phyloP scores from a whole-genome alignment of 164 flowering plant species.

The Vitis riparia region DNA sequence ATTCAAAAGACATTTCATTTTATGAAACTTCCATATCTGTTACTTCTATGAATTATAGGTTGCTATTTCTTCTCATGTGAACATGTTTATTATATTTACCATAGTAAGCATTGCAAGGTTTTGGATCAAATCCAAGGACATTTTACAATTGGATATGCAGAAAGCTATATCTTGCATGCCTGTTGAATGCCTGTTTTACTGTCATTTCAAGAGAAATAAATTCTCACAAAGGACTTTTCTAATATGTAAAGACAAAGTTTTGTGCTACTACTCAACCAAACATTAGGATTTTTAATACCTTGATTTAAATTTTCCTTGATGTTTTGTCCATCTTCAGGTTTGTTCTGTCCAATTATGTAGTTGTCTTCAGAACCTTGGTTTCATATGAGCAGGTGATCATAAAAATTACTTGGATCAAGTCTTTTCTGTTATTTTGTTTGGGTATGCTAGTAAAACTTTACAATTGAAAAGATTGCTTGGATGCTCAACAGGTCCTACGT shows the following conservation, averaged over 20 bases:
- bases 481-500: conserved; percentile 65
- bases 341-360: conserved; percentile 80
- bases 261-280: not conserved
- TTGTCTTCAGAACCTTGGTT: conserved; percentile 67
- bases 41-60: too few species aligned
- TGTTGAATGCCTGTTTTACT: too few species aligned
- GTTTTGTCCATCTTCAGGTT: conserved; percentile 58
- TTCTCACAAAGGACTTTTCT: not conserved
- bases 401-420: not conserved
- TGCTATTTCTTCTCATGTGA: too few species aligned
- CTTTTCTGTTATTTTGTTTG: not conserved
- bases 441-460: conserved; percentile 11
- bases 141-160: too few species aligned
- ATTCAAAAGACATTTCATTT: too few species aligned
- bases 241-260: not conserved
- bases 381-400: conserved; percentile 81
- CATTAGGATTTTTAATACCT: not conserved
- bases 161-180: too few species aligned
- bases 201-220: too few species aligned
- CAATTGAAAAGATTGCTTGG: conserved; percentile 8
- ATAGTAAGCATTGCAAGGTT: too few species aligned
- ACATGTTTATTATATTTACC: too few species aligned
- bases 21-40: too few species aligned
- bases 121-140: too few species aligned
- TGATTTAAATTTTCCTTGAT: not conserved